Evolutionary conservation across 805 yeast genomes (phyloP).

Genomic region (Suhomyces kilbournensis): DNA sequence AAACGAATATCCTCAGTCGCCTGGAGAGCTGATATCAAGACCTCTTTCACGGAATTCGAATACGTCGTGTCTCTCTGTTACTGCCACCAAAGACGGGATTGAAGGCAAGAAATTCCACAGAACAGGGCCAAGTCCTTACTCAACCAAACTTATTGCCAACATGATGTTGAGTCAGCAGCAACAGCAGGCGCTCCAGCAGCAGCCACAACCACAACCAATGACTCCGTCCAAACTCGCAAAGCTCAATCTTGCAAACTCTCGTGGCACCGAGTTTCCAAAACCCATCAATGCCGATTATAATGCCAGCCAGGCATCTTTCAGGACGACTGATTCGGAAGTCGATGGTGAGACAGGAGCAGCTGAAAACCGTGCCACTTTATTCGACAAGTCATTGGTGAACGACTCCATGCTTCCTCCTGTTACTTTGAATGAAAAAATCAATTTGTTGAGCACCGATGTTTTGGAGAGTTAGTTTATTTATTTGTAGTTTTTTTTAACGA

Average conservation of each 20-base stretch:
- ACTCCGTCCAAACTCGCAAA: neutral
- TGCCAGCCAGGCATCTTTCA: slow-evolving; percentile 15
- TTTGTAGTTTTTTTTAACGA: neutral
- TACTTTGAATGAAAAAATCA: slow-evolving; percentile 44
- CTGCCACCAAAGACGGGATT: slow-evolving; percentile 72
- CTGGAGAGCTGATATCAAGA: slow-evolving; percentile 39
- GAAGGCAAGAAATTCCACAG: slow-evolving; percentile 60
- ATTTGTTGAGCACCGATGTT: slow-evolving; percentile 32
- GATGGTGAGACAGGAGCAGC: slow-evolving; percentile 21
- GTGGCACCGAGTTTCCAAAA: neutral
- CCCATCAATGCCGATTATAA: neutral
- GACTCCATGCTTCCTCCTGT: slow-evolving; percentile 31
- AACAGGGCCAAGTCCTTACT: slow-evolving; percentile 35
- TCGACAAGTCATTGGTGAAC: slow-evolving; percentile 10
- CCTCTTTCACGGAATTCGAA: slow-evolving; percentile 60
- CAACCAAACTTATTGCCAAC: slow-evolving; percentile 28
- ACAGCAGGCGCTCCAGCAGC: slow-evolving; percentile 2
- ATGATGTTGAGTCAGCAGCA: slow-evolving; percentile 21
- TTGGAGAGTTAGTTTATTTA: neutral
- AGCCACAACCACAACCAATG: neutral
- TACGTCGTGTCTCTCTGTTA: slow-evolving; percentile 66
- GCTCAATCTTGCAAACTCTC: neutral
- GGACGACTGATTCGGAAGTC: slow-evolving; percentile 27
- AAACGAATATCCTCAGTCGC: neutral
- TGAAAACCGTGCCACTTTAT: slow-evolving; percentile 10